Evolutionary conservation across 805 yeast genomes (phyloP), one percentile per base, ranked within the genome.

Genomic region (Saturnispora sekii): DNA sequence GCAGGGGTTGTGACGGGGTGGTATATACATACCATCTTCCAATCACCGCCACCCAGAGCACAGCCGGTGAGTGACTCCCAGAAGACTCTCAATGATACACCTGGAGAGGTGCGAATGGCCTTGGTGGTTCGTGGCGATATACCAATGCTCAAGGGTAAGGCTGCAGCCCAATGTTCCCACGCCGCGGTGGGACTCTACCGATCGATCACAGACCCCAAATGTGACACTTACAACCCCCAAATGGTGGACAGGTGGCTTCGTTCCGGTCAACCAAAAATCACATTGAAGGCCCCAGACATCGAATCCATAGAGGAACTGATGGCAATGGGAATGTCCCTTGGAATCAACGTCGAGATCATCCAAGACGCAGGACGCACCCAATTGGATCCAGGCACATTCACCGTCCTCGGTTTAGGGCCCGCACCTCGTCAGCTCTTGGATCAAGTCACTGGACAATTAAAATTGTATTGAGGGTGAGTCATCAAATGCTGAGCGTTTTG

Each of bases 331-430:
- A 73, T 84, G 32, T 77, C 87, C 3, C 56, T 84, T 45, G 89
- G 89, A 6, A 74, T 93, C 14, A 84, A 87, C 55, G 77, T 90
- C 2, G 75, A 79, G 51, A 74, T 86, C 5, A 87, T 93, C 33
- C 94, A 84, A 54, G 99, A 93, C 65, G 98, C 98, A 21, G 98
- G 98, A 3, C 74, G 97, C 55, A 90, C 98, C 1, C 97, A 93
- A 61, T 78, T 93, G 41, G 95, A 86, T n/a, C 84, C 96, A 5
- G 97, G 97, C 1, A 81, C 93, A 48, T 94, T 95, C 2, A 93
- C 98, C 0, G 97, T 93, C 1, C 65, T 93, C n/a, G 98, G 97
- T 1, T 61, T 93, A 26, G 99, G 99, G 0, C 99, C 99, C 1
- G 97, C 96, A 15, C 97, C 97, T 17, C 85, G 80, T 52, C 53